Percentiles rank a stretch among this genome's conserved stretches.
Conservation (phyloP, 2,329 filamentous ascomycete genomes). For the Coniochaeta hoffmannii region DNA sequence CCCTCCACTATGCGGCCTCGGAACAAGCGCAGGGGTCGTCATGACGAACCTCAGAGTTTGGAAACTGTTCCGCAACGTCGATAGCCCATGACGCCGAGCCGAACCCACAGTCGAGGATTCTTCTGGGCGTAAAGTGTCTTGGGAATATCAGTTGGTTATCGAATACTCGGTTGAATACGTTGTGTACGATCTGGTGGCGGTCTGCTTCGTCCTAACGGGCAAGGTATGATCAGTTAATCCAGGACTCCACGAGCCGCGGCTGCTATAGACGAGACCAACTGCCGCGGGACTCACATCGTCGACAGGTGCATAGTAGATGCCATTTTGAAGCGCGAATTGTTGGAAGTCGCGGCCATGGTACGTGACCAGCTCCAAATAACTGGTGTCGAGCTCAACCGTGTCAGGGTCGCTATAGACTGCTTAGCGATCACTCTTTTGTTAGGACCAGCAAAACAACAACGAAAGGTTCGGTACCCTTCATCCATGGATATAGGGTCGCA, state of each 20-base stretch:
- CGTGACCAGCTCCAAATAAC: slow-evolving; percentile 50
- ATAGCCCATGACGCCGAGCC: slow-evolving; percentile 65
- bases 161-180: slow-evolving; percentile 55
- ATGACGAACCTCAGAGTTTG: slow-evolving; percentile 51
- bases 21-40: slow-evolving; percentile 8
- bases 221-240: neutral
- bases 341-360: slow-evolving; percentile 61
- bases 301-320: slow-evolving; percentile 59
- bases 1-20: neutral
- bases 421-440: slow-evolving; percentile 8
- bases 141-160: slow-evolving; percentile 63
- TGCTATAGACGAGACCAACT: neutral
- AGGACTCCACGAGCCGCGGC: neutral
- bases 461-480: slow-evolving; percentile 15
- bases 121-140: slow-evolving; percentile 47
- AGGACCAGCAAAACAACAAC: neutral
- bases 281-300: slow-evolving; percentile 52
- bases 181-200: slow-evolving; percentile 56
- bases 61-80: slow-evolving; percentile 58
- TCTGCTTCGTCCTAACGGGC: slow-evolving; percentile 57
- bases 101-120: slow-evolving; percentile 66
- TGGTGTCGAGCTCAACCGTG: slow-evolving; percentile 48
- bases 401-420: slow-evolving; percentile 31
- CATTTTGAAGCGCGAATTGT: slow-evolving; percentile 56
- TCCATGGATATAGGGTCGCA: slow-evolving; percentile 11